Evolutionary conservation across 192 early-diverging fungal genomes (phyloP), one percentile per base, ranked within the genome.

Genomic region (Coemansia sp.): DNA sequence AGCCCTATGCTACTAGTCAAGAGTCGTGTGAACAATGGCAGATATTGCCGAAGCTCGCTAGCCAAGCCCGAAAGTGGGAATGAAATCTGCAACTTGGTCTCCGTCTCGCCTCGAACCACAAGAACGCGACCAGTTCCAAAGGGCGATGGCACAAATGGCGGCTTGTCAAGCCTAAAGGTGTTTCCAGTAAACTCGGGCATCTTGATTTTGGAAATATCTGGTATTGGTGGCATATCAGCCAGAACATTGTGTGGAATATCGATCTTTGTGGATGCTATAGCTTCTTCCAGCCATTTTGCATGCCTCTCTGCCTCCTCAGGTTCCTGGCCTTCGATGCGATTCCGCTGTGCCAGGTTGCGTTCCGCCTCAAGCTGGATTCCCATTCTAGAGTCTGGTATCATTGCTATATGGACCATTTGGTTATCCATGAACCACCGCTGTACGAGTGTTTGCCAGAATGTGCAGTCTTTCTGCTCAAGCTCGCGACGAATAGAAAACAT

Each of bases 191-290:
- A 68, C 63, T 52, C 25, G 1, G 73, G 70, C 16, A 71, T 46
- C 21, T 67, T 66, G 30, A 81, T 66, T 20, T 70, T 65, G 49
- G 69, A 53, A 4, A 81, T 75, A 39, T 92, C 87, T 2, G 92
- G 89, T 8, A 90, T 85, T 2, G 86, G 82, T 2, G 93, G 92
- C 75, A 94, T 86, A 13, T 61, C 52, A 1, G 79, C 81, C 28
- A 92, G 69, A 23, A 87, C 70, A 2, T 86, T 84, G 18, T 67
- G 66, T n/a, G 91, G 79, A 20, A 91, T 66, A 28, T 83, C 51
- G 34, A 76, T 55, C 45, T 69, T 76, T 51, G 68, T 71, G 28
- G 73, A 61, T 40, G 59, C 81, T 9, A 74, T 29, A 45, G 52
- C 82, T 82, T 33, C 79, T 31, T 46, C 71, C 31, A 42, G 87